Evolutionary conservation across 139 green algal genomes (phyloP).

Genomic region (Micractinium conductrix): DNA sequence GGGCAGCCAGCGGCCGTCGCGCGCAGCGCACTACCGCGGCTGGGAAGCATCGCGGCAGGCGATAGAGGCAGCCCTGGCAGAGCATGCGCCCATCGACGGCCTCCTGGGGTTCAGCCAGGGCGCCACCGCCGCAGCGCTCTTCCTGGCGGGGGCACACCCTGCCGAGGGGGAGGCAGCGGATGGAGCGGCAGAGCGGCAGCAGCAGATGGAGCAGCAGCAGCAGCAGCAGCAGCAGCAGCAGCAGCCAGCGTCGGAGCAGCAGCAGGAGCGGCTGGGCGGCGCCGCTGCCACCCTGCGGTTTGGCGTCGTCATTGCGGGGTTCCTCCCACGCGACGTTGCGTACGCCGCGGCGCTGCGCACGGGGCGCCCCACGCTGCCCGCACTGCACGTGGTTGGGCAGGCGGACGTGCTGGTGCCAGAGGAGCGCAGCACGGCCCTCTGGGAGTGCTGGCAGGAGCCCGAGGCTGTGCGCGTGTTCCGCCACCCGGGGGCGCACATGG

Average conservation of each 20-base stretch:
- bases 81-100: conserved; percentile 46
- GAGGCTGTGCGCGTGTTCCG: background rate
- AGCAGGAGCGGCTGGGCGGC: background rate
- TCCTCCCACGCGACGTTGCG: conserved; percentile 57
- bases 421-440: conserved; percentile 47
- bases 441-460: conserved; percentile 43
- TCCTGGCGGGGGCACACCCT: conserved; percentile 33
- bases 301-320: conserved; percentile 48
- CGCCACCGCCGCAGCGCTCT: conserved; percentile 61
- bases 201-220: background rate
- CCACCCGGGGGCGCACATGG: conserved; percentile 59
- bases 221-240: conserved; percentile 14
- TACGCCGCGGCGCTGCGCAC: conserved; percentile 43
- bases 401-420: conserved; percentile 55
- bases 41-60: conserved; percentile 36
- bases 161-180: background rate
- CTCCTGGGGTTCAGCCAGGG: conserved; percentile 72
- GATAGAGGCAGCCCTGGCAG: conserved; percentile 39
- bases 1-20: conserved; percentile 48
- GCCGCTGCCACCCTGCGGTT: conserved; percentile 1
- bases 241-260: background rate
- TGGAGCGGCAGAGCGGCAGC: background rate
- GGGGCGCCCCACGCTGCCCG: background rate
- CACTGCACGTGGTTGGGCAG: conserved; percentile 53
- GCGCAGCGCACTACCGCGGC: conserved; percentile 50